Percentiles rank a stretch among this genome's conserved stretches.
These are phyloP conservation scores for Boletus reticuloceps DNA, from an alignment of 768 basidiomycete species.

Conservation along the genomic window DNA sequence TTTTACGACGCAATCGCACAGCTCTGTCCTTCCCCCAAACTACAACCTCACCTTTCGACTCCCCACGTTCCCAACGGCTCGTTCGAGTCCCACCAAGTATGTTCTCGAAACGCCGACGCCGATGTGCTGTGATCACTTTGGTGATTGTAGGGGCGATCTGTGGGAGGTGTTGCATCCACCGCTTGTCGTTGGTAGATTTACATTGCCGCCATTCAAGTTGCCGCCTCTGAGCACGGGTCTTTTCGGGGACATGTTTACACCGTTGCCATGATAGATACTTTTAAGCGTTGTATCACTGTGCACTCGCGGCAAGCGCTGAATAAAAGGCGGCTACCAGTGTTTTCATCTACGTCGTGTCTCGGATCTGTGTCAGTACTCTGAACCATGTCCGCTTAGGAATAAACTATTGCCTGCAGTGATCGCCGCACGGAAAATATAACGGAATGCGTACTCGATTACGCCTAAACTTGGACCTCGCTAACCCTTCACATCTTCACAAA, in stretches of 20 bases:
- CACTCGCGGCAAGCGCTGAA: neutral
- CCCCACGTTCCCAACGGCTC: constrained; percentile 6
- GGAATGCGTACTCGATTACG: too few relatives aligned
- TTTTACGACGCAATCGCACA: constrained; percentile 4
- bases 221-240: constrained; percentile 16
- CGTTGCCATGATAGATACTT: constrained; percentile 1
- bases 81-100: neutral
- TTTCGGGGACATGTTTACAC: constrained; percentile 4
- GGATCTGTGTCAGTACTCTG: too few relatives aligned
- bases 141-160: constrained; percentile 21
- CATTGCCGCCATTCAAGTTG: constrained; percentile 23
- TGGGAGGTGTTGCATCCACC: constrained; percentile 28
- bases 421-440: too few relatives aligned
- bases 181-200: constrained; percentile 15
- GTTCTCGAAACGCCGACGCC: constrained; percentile 27
- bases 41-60: constrained; percentile 12
- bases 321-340: too few relatives aligned
- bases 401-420: too few relatives aligned
- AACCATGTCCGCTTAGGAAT: too few relatives aligned
- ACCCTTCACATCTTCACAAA: too few relatives aligned
- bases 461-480: too few relatives aligned
- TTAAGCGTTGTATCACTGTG: neutral
- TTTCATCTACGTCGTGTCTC: too few relatives aligned
- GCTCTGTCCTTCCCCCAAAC: neutral
- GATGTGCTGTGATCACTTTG: constrained; percentile 22